These are phyloP conservation scores for Thielaviopsis punctulata DNA, from an alignment of 2,329 filamentous ascomycete species.

Conservation along the genomic window DNA sequence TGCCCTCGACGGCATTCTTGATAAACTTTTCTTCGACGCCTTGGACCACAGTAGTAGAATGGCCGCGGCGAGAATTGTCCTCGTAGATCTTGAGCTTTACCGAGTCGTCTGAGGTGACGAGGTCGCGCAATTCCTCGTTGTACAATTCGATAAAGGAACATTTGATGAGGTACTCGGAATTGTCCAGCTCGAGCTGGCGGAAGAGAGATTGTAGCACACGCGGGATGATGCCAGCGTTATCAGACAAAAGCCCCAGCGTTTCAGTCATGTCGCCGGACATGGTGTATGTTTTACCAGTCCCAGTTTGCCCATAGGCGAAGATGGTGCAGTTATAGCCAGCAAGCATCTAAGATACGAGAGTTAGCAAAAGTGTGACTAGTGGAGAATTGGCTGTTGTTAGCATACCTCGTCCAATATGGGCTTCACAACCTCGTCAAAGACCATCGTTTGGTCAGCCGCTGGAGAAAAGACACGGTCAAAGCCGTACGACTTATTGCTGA, in stretches of 20 bases:
- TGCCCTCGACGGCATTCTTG: slow-evolving; percentile 65
- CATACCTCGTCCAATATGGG: slow-evolving; percentile 80
- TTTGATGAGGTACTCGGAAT: slow-evolving; percentile 75
- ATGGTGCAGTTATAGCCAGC: slow-evolving; percentile 95
- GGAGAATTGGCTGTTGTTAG: background rate
- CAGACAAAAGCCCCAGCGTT: slow-evolving; percentile 67
- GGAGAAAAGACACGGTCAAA: slow-evolving; percentile 97
- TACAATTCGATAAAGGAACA: slow-evolving; percentile 98
- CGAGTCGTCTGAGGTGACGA: slow-evolving; percentile 66
- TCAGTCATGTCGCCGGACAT: slow-evolving; percentile 98
- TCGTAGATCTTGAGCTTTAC: slow-evolving; percentile 91
- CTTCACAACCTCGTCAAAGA: slow-evolving; percentile 89
- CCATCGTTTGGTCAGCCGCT: slow-evolving; percentile 80
- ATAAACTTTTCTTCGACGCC: slow-evolving; percentile 97
- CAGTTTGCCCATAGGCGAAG: slow-evolving; percentile 95
- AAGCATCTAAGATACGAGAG: slow-evolving; percentile 64
- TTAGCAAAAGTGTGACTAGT: too few species aligned
- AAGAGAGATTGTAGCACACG: slow-evolving; percentile 79
- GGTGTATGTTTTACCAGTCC: slow-evolving; percentile 96
- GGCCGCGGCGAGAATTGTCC: slow-evolving; percentile 71
- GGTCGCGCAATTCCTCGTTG: slow-evolving; percentile 87
- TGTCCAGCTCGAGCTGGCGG: slow-evolving; percentile 60
- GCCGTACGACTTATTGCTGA: slow-evolving; percentile 90
- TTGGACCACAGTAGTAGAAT: slow-evolving; percentile 73
- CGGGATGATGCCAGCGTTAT: slow-evolving; percentile 88